These are phyloP conservation scores for Perilla frutescens DNA, from an alignment of 257 asterid genomes.

Conservation along the genomic window DNA sequence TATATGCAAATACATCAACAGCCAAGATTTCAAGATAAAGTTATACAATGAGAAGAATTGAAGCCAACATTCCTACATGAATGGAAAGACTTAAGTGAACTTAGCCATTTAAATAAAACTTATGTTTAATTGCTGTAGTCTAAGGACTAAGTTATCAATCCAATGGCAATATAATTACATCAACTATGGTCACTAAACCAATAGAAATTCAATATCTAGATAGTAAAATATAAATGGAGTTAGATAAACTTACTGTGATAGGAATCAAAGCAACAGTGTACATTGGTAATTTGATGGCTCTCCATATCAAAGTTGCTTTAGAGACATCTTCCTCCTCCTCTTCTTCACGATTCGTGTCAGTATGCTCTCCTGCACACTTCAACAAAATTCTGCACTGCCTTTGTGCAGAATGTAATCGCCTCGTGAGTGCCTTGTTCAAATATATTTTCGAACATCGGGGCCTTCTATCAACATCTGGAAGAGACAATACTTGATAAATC, in stretches of 20 bases:
- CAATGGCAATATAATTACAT: too few species aligned
- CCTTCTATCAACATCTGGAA: constrained; percentile 37
- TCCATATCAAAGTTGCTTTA: constrained; percentile 76
- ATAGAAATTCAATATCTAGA: neutral
- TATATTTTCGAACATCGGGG: constrained; percentile 34
- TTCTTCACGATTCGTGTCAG: constrained; percentile 35
- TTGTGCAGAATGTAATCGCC: constrained; percentile 32
- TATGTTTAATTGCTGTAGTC: neutral
- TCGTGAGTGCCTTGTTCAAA: constrained; percentile 23
- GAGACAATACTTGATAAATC: constrained; percentile 40
- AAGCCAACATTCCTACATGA: constrained; percentile 6
- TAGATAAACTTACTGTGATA: constrained; percentile 57
- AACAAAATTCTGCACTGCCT: constrained; percentile 29
- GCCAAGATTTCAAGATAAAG: neutral
- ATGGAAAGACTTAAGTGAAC: neutral
- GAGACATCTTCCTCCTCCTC: constrained; percentile 51
- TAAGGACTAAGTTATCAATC: neutral
- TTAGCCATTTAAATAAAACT: neutral
- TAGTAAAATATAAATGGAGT: neutral
- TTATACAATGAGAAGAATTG: neutral
- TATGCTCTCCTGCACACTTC: constrained; percentile 43
- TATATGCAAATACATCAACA: neutral
- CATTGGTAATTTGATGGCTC: constrained; percentile 83
- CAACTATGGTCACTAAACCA: neutral
- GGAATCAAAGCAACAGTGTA: constrained; percentile 79